Conservation (phyloP, 305 asterid species). For the Solanum aculeatissimum region DNA sequence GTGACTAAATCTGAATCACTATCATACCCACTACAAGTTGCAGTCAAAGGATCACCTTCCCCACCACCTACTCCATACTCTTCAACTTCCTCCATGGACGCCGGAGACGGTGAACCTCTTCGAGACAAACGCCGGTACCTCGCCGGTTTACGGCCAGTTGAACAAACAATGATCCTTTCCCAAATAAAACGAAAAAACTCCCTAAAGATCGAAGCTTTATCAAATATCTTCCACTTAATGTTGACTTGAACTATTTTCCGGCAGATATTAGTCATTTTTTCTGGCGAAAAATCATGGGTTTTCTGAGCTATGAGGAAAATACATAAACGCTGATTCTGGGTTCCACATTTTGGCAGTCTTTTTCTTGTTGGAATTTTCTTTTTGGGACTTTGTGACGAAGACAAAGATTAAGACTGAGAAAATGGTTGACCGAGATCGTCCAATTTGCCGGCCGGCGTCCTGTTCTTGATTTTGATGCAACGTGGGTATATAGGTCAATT, state of each 20-base stretch:
- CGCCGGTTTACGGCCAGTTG: slow-evolving; percentile 25
- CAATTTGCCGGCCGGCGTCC: slow-evolving; percentile 39
- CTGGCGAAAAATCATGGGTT: slow-evolving; percentile 24
- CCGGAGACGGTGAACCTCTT: slow-evolving; percentile 6
- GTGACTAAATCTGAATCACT: slow-evolving; percentile 81
- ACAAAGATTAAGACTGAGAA: background rate
- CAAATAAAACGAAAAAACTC: slow-evolving; percentile 46
- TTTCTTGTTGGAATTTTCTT: background rate
- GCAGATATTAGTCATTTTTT: slow-evolving; percentile 51
- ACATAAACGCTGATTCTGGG: background rate
- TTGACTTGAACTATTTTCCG: slow-evolving; percentile 54
- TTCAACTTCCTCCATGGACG: slow-evolving; percentile 6
- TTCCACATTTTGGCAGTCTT: background rate
- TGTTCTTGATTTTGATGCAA: slow-evolving; percentile 7
- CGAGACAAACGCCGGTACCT: slow-evolving; percentile 46
- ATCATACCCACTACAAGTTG: slow-evolving; percentile 39
- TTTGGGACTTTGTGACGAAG: background rate
- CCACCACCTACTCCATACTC: background rate
- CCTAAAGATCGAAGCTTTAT: slow-evolving; percentile 36
- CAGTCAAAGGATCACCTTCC: slow-evolving; percentile 7
- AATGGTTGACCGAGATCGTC: slow-evolving; percentile 27
- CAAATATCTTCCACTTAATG: slow-evolving; percentile 44
- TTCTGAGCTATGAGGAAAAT: slow-evolving; percentile 19
- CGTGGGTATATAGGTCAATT: slow-evolving; percentile 13
- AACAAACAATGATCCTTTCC: slow-evolving; percentile 53